phyloP scores from a whole-genome alignment of 129 eudicot genomes.

The Lactuca sativa region DNA sequence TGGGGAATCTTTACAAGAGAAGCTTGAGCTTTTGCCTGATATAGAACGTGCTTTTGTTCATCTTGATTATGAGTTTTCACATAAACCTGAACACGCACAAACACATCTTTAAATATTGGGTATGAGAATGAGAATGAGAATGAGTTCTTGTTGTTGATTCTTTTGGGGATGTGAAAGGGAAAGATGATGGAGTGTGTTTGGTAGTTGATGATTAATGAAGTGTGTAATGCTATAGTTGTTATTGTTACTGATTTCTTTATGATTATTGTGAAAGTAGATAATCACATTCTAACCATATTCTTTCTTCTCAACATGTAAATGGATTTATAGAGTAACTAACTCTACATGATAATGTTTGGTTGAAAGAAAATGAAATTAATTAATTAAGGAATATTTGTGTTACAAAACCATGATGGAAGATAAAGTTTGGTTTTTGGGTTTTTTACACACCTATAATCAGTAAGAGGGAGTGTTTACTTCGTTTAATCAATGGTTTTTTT shows the following conservation, averaged over 20 bases:
- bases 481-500: too few species aligned
- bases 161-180: background rate
- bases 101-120: constrained; percentile 34
- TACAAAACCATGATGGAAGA: too few species aligned
- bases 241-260: too few species aligned
- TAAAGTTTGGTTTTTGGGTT: too few species aligned
- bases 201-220: too few species aligned
- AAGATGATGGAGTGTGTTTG: too few species aligned
- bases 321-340: background rate
- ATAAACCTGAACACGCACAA: constrained; percentile 78
- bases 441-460: too few species aligned
- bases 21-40: constrained; percentile 69
- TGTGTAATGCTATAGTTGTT: background rate
- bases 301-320: background rate
- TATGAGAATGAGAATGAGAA: background rate
- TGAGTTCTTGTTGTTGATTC: background rate
- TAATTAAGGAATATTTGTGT: too few species aligned
- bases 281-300: background rate
- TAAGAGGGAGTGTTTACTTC: too few species aligned
- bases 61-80: constrained; percentile 68
- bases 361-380: too few species aligned
- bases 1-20: constrained; percentile 78
- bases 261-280: background rate
- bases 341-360: too few species aligned
- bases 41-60: constrained; percentile 83